Evolutionary conservation across 495 filamentous ascomycete species (phyloP), one percentile per base, ranked within the genome.

Genomic region (Lepidopterella palustris): DNA sequence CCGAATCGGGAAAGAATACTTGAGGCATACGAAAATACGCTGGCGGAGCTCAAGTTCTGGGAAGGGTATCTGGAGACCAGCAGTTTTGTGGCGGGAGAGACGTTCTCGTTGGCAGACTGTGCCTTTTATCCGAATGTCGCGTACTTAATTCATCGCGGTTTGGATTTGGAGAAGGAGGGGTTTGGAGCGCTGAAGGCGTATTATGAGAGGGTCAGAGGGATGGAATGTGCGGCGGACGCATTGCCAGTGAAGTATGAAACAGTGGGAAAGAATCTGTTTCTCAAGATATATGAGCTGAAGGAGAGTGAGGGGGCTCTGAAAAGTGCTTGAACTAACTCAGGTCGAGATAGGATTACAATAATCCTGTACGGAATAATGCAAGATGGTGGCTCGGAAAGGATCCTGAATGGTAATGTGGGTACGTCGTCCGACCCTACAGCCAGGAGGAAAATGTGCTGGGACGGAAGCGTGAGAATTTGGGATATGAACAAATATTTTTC

Each of bases 101-200:
- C 8, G 47, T 50, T 50, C 47, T 50, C 47, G 47, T 50, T 50
- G 24, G 47, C 47, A 24, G 47, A 50, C 26, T 50, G 47, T 26
- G 47, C 47, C 5, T 25, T 50, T 24, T 50, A 50, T 50, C 47
- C 47, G 47, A 24, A 13, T 25, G 5, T 50, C 15, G 47, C 47
- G 26, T 50, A 24, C 15, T 25, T 50, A 8, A 24, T 50, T 25
- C 47, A 50, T 25, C 47, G 21, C 6, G 47, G 47, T 6, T 27
- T 50, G 47, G 47, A 50, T 27, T 9, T 50, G 47, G 47, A 50
- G 15, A 50, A 8, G 24, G 47, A 50, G 15, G 21, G 23, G 20
- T 50, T 50, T 25, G 11, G n/a, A 5, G 24, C 24, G 47, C n/a
- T 50, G 47, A 50, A 50, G 18, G 15, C 9, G 5, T 50, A 50